Evolutionary conservation across 108 stramenopile species (phyloP), one percentile per base, ranked within the genome.

Genomic region (Cyclotella baltica): DNA sequence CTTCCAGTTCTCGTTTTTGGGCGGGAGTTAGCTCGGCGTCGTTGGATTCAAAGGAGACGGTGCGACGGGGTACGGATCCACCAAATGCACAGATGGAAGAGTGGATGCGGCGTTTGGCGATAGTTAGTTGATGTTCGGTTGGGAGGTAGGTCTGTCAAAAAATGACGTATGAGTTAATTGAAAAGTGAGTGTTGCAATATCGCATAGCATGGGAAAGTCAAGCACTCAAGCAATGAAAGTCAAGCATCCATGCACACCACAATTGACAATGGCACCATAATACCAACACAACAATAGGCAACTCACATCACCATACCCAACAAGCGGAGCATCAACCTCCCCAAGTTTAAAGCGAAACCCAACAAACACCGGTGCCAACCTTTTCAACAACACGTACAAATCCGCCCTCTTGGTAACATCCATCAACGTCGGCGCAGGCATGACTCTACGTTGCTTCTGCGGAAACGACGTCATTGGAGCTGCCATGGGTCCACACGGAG

Each of bases 71-170:
- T 25, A 73, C 58, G 36, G 57, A 63, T 53, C 81, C 81, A 35
- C 81, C 81, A 46, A 82, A 82, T 8, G 76, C 81, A 61, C 81
- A 82, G 29, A 82, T 48, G 20, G 76, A 72, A 4, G 77, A 78
- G 3, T 46, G 43, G 22, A 82, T 67, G 16, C 81, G 81, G 35
- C 81, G 70, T 37, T 64, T 77, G 64, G 81, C 81, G 46, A 72
- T 46, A 0, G 52, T 63, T 47, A 73, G 57, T 29, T 80, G 79
- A 5, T 30, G 40, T 8, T 80, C 66, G 10, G 62, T 74, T 13
- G 73, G 73, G 2, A 33, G 23, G 50, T 74, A 64, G 13, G 34
- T 55, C 53, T 52, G 29, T 13, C 40, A 6, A 43, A 11, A 43
- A 6, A 43, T 11, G 13, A 11, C 6, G 13, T 13, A 43, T 43